Base-by-base conservation (phyloP, 306 rosid genomes). In the Acacia melanoxylon region DNA sequence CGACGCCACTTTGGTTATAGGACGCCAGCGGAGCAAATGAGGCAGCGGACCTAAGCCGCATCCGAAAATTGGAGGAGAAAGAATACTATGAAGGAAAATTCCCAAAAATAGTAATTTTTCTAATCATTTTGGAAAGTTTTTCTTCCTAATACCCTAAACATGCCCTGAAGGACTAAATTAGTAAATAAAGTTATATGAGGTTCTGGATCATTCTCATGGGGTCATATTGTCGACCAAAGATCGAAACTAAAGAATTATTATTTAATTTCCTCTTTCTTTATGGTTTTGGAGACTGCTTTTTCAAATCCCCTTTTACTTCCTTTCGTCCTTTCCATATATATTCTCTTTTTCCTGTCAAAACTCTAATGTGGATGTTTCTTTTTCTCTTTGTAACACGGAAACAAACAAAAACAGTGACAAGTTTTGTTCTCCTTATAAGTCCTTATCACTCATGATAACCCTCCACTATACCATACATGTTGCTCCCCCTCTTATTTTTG, bases 201-300 rank as follows among this genome's bases (percentile, higher is more conserved):
- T 71, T 83, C 71, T 83, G 78, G 86, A 86, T 66, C 46, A 80
- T 83, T 76, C 86, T 66, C 68, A 1, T 10, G n/a, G 58, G 45
- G 7, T 49, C 20, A 16, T 76, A 16, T 76, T 54, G 45, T 35
- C 33, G 19, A 63, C 79, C 76, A 59, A 65, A 40, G 70, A 59
- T 59, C 71, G 31, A 68, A 49, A 49, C 20, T 16, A 49, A 4
- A 76, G 67, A 75, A 82, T 70, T 77, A 67, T 33, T 80, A 29
- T 84, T 29, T 29, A 29, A 29, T 29, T 72, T 83, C 41, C 49
- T n/a, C 74, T 56, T 37, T 59, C n/a, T 54, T 80, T 76, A 76
- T 15, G 35, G 49, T 72, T 20, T 35, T 27, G 44, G 27, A 48
- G n/a, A 27, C 70, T 77, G 31, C 73, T 68, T 78, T 41, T 75